A percentile compares a stretch with the other conserved stretches of the same genome.
Evolutionary conservation across 1,139 yeast genomes (phyloP).

Genomic region (Lodderomyces beijingensis): DNA sequence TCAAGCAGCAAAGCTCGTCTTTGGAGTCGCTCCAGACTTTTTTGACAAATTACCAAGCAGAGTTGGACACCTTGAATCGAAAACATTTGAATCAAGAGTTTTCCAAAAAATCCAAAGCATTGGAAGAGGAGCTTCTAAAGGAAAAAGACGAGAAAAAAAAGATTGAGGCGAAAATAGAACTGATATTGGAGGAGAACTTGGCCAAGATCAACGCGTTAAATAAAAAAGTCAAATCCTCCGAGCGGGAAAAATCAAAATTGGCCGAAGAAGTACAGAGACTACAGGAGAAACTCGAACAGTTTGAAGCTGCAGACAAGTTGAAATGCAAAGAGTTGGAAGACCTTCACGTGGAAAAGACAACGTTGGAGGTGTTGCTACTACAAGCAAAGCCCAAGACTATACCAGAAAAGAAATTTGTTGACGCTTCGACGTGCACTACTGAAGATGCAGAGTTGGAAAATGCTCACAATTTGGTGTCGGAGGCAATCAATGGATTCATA

Average conservation of each 20-base stretch:
- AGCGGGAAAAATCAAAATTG: constrained; percentile 17
- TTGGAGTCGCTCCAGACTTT: constrained; percentile 1
- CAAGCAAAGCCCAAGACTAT: background rate
- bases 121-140: constrained; percentile 19
- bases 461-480: constrained; percentile 6
- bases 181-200: constrained; percentile 15
- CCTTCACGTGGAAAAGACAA: background rate
- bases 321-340: background rate
- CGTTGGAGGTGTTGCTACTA: background rate
- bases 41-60: constrained; percentile 23
- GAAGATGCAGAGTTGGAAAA: background rate
- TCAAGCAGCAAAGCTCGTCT: constrained; percentile 22
- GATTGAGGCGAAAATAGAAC: constrained; percentile 18
- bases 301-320: background rate
- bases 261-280: constrained; percentile 31
- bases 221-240: constrained; percentile 15
- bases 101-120: constrained; percentile 16
- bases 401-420: background rate
- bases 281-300: constrained; percentile 4
- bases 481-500: constrained; percentile 13
- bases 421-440: background rate
- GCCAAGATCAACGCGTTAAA: constrained; percentile 16
- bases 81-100: constrained; percentile 23
- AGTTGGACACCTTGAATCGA: constrained; percentile 27
- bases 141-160: constrained; percentile 21